A percentile compares a stretch with the other conserved stretches of the same genome.
Evolutionary conservation across 441 rosid species (phyloP).

Genomic region (Monsonia emarginata): DNA sequence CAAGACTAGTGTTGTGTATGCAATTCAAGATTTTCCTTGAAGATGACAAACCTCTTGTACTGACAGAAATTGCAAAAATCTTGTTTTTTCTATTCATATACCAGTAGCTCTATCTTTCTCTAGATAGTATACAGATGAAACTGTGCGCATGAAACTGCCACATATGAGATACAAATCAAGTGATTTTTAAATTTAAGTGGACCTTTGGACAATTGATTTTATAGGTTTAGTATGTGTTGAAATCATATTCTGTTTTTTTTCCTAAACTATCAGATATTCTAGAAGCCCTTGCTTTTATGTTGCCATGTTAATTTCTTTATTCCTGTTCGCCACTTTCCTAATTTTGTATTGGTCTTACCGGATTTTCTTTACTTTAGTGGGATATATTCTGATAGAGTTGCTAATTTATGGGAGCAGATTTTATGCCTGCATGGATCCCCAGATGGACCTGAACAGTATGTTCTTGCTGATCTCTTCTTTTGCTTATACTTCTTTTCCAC

Average conservation of each 20-base stretch:
- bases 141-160: background rate
- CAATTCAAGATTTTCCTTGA: background rate
- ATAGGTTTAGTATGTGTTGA: background rate
- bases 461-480: conserved; percentile 15
- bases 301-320: background rate
- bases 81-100: background rate
- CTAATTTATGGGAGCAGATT: conserved; percentile 48
- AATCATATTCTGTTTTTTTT: background rate
- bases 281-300: background rate
- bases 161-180: background rate
- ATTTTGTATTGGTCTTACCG: background rate
- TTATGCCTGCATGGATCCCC: conserved; percentile 95
- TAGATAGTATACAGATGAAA: background rate
- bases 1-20: background rate
- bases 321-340: background rate
- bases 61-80: background rate
- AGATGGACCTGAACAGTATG: conserved; percentile 97
- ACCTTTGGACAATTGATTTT: background rate
- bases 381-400: conserved; percentile 5
- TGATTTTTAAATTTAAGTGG: background rate
- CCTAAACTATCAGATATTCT: background rate
- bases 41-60: background rate
- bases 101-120: background rate
- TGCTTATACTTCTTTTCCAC: conserved; percentile 11
- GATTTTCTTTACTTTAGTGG: conserved; percentile 1